Percentiles rank a stretch among this genome's conserved stretches.
Conservation (phyloP, 495 filamentous ascomycete genomes). For the Trichoderma virens region DNA sequence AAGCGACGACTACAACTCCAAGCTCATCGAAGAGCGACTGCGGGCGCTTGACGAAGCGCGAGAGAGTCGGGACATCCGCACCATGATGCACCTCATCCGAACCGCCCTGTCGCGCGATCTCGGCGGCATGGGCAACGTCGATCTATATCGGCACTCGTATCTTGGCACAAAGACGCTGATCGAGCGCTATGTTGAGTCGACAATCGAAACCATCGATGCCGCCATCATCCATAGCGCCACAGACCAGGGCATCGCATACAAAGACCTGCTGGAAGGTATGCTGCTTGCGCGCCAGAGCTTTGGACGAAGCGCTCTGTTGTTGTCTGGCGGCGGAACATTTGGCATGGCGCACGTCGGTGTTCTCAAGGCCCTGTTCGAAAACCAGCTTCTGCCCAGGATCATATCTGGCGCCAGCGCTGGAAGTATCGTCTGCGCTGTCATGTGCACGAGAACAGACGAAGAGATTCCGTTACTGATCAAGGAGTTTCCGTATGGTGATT, state of each 20-base stretch:
- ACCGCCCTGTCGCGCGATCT: slow-evolving; percentile 74
- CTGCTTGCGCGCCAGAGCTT: slow-evolving; percentile 77
- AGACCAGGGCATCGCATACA: slow-evolving; percentile 46
- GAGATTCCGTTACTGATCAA: slow-evolving; percentile 69
- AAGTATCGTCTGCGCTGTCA: slow-evolving; percentile 82
- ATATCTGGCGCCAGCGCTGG: slow-evolving; percentile 91
- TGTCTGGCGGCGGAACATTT: slow-evolving; percentile 89
- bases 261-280: slow-evolving; percentile 62
- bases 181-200: slow-evolving; percentile 76
- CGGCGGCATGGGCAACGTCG: slow-evolving; percentile 76
- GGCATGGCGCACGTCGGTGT: slow-evolving; percentile 96
- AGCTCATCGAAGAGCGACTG: slow-evolving; percentile 59
- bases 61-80: slow-evolving; percentile 56
- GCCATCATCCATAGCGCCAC: slow-evolving; percentile 58
- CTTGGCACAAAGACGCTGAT: slow-evolving; percentile 81
- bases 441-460: slow-evolving; percentile 78
- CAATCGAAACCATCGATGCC: slow-evolving; percentile 60
- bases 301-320: slow-evolving; percentile 75
- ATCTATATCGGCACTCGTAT: slow-evolving; percentile 77
- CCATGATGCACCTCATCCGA: slow-evolving; percentile 73
- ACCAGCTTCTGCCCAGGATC: slow-evolving; percentile 73
- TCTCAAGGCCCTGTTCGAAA: slow-evolving; percentile 74
- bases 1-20: slow-evolving; percentile 58
- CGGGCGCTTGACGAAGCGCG: slow-evolving; percentile 69
- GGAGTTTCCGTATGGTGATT: slow-evolving; percentile 70